Evolutionary conservation across 495 filamentous ascomycete species (phyloP), one percentile per base, ranked within the genome.

Genomic region (Beverwykella pulmonaria): DNA sequence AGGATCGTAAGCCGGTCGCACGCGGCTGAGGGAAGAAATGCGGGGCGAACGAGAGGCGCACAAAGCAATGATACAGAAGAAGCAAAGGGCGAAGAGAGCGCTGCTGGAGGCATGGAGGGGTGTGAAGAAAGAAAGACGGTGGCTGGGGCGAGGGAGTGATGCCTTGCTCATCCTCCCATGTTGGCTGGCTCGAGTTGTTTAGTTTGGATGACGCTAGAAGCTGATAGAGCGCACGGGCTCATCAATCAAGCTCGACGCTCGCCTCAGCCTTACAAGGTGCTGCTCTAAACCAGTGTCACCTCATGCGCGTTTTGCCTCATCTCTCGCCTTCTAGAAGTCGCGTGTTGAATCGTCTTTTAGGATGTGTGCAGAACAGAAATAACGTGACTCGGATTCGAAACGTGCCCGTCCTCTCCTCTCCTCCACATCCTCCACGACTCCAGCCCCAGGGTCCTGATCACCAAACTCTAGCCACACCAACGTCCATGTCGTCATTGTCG

Each of bases 51-150:
- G 66, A 63, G 53, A 47, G 59, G 48, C 53, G 19, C 25, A 50
- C 14, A 49, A 61, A 57, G 47, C 58, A 66, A 70, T 56, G 44
- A 66, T 67, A 70, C 68, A 56, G 50, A 61, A 65, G 57, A 65
- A 65, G 49, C 47, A 61, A 70, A 66, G 62, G n/a, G 68, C 8
- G 53, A 46, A 53, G 55, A 60, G 48, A 44, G 32, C 5, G 53
- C 29, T 50, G 48, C 48, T 50, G 22, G 39, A 9, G 32, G 39
- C 39, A 44, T 44, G 8, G 8, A 34, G 30, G 39, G 9, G 15
- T 9, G 15, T 7, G 39, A n/a, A 44, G 39, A 14, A 44, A 44
- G 39, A 44, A 9, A n/a, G 39, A n/a, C 15, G 39, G 39, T 44
- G 39, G 39, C 39, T 44, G 39, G 39, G 39, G 39, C 2, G 15